Evolutionary conservation across 257 asterid genomes (phyloP).

Genomic region (Schizonepeta tenuifolia): DNA sequence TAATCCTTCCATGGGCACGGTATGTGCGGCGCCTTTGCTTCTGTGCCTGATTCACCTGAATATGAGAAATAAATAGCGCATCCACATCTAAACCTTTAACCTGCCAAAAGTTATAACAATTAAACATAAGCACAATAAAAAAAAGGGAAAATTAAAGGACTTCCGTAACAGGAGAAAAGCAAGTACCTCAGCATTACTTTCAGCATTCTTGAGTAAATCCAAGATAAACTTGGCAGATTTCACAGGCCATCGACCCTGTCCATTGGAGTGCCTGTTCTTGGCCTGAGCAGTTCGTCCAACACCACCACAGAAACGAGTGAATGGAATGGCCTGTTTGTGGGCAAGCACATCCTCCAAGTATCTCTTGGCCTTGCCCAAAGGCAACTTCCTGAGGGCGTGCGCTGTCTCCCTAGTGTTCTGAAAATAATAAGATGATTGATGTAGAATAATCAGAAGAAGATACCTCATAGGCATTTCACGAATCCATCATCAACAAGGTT

Average conservation of each 20-base stretch:
- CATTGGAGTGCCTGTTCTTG: constrained; percentile 88
- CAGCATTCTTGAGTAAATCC: constrained; percentile 82
- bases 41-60: constrained; percentile 76
- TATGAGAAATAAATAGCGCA: constrained; percentile 69
- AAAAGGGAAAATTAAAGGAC: background rate
- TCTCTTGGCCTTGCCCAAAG: constrained; percentile 80
- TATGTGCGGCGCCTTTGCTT: constrained; percentile 80
- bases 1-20: constrained; percentile 81
- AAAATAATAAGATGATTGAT: background rate
- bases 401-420: constrained; percentile 94
- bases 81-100: constrained; percentile 83
- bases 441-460: background rate
- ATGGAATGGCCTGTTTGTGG: constrained; percentile 91
- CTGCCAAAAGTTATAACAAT: constrained; percentile 31
- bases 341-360: constrained; percentile 86
- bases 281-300: constrained; percentile 94
- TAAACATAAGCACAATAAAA: background rate
- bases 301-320: constrained; percentile 82
- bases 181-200: constrained; percentile 89
- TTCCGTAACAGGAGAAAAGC: background rate
- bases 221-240: constrained; percentile 75
- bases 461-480: background rate
- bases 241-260: constrained; percentile 94
- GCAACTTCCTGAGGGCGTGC: constrained; percentile 76
- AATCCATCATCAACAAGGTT: background rate